phyloP scores from a whole-genome alignment of 1,139 yeast species.

The Starmera stellimalicola region DNA sequence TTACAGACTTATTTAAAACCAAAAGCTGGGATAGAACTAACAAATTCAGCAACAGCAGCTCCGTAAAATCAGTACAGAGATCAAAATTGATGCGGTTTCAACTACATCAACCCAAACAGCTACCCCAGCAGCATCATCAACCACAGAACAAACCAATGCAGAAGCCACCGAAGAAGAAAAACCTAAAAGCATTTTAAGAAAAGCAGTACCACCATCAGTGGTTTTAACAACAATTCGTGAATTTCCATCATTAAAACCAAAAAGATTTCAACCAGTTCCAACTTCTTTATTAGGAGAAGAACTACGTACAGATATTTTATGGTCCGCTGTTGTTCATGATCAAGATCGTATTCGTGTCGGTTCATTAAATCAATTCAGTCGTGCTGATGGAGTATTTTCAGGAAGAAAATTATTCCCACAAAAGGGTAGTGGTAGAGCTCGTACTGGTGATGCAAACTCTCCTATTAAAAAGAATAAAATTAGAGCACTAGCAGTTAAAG shows the following conservation, averaged over 20 bases:
- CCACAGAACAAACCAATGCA: constrained; percentile 10
- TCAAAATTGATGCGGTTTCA: too few species aligned
- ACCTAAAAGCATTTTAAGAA: too few species aligned
- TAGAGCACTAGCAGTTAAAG: constrained; percentile 80
- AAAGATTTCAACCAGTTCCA: constrained; percentile 66
- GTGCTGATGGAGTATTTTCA: constrained; percentile 81
- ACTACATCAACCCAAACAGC: background rate
- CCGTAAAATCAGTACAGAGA: too few species aligned
- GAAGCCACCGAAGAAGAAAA: too few species aligned
- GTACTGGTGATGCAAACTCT: constrained; percentile 93
- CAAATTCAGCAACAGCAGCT: too few species aligned
- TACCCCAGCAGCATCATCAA: constrained; percentile 3
- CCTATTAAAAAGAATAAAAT: constrained; percentile 90
- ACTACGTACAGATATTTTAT: constrained; percentile 78
- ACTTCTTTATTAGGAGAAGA: constrained; percentile 60
- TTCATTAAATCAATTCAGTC: constrained; percentile 74
- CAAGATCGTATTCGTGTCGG: constrained; percentile 88
- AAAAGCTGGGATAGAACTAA: too few species aligned
- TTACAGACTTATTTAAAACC: too few species aligned
- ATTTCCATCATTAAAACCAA: constrained; percentile 88
- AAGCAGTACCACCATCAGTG: constrained; percentile 51
- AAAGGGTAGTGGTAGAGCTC: constrained; percentile 91
- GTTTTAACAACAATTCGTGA: constrained; percentile 74
- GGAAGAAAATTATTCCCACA: constrained; percentile 78
- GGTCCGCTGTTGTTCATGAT: constrained; percentile 93